phyloP scores from a whole-genome alignment of 768 basidiomycete genomes.

The Pleurotus eryngii region DNA sequence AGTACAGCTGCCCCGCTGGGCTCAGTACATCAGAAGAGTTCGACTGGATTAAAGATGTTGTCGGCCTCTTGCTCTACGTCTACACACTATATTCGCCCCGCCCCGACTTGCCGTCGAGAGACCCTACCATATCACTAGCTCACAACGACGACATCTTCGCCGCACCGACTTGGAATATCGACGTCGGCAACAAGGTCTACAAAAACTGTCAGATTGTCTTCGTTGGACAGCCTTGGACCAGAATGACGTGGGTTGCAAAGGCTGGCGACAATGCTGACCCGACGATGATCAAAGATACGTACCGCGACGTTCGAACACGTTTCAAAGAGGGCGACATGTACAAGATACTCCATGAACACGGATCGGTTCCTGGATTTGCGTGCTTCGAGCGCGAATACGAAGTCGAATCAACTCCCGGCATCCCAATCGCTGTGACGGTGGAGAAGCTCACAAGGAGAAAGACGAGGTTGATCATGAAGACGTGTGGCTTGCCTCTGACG shows the following conservation, averaged over 20 bases:
- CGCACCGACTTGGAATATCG: background rate
- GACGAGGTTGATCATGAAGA: background rate
- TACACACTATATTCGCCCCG: background rate
- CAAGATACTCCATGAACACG: constrained; percentile 1
- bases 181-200: background rate
- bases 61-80: background rate
- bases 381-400: constrained; percentile 6
- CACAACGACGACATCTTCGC: background rate
- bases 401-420: background rate
- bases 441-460: background rate
- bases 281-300: constrained; percentile 6
- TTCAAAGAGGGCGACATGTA: constrained; percentile 4
- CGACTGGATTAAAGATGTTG: background rate
- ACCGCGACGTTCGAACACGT: background rate
- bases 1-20: background rate
- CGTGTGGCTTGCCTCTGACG: background rate
- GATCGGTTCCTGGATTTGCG: background rate
- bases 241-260: constrained; percentile 5
- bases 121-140: constrained; percentile 1
- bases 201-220: background rate
- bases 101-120: background rate
- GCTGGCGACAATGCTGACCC: background rate
- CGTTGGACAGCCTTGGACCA: constrained; percentile 1
- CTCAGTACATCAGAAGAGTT: background rate
- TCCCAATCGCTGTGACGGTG: background rate